phyloP scores from a whole-genome alignment of 495 filamentous ascomycete genomes.

The Neurospora cerealis region DNA sequence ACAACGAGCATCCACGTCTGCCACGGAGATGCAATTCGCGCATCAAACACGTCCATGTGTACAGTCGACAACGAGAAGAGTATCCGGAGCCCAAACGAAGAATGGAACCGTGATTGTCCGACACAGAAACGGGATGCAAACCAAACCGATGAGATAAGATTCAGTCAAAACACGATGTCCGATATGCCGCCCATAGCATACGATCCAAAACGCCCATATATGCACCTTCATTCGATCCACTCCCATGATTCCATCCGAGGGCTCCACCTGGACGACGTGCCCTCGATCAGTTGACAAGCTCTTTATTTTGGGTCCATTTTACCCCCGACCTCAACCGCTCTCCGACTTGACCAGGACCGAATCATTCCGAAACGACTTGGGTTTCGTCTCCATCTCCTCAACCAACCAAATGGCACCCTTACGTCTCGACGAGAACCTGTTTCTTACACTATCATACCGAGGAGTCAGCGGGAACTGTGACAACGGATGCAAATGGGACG shows the following conservation, averaged over 20 bases:
- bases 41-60: background rate
- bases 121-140: background rate
- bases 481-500: background rate
- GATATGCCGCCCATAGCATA: background rate
- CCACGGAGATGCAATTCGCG: background rate
- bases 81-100: background rate
- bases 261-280: background rate
- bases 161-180: background rate
- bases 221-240: background rate
- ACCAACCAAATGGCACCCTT: conserved; percentile 15
- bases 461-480: background rate
- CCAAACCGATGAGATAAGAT: background rate
- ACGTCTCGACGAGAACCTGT: background rate
- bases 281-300: background rate
- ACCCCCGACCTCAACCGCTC: background rate
- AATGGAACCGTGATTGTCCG: background rate
- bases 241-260: background rate
- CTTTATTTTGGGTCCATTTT: background rate
- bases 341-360: conserved; percentile 1
- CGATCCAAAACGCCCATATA: background rate
- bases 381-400: background rate
- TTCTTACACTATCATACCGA: background rate
- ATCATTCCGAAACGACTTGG: background rate
- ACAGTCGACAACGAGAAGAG: background rate
- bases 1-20: background rate